Evolutionary conservation across 495 filamentous ascomycete species (phyloP), one percentile per base, ranked within the genome.

Genomic region (Aspergillus homomorphus): DNA sequence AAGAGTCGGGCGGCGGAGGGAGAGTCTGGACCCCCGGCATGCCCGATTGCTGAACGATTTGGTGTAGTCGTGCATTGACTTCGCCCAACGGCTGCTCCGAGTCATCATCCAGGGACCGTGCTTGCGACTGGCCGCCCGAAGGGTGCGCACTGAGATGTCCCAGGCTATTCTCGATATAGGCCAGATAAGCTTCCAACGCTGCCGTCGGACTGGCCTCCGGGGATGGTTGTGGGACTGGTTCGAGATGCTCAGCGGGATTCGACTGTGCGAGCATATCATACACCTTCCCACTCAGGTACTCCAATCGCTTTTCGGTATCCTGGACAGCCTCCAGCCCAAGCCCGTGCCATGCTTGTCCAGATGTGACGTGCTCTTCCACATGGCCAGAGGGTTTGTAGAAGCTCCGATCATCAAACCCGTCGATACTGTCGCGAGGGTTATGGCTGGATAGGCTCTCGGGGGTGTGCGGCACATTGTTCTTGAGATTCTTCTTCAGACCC

Each of bases 351-450:
- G 62, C 70, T 26, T 67, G 52, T 67, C 72, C 66, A 62, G n/a
- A n/a, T n/a, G n/a, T n/a, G n/a, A 66, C 71, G 73, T 76, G 72
- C 52, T 73, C 84, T 54, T 90, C 83, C 43, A 86, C 67, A 54
- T 85, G 80, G 58, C 95, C 89, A 1, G 87, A 80, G 2, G 84
- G 80, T 51, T 82, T 80, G 64, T 96, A 96, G 28, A 92, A 77
- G 67, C 86, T 92, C 58, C 87, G 80, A 57, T 95, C 90, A 62
- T 95, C 89, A 63, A 93, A 94, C 14, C 82, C 81, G 53, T 83
- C 72, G 3, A 81, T 79, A 45, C 45, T 54, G 4, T 78, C 76
- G 30, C 68, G 68, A 16, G 68, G 67, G 41, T 78, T 69, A 63
- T 78, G 82, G 56, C 79, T 78, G 64, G 84, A 83, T 55, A 87